Base-by-base conservation (phyloP, 768 basidiomycete genomes). In the Rhodocollybia butyracea region DNA sequence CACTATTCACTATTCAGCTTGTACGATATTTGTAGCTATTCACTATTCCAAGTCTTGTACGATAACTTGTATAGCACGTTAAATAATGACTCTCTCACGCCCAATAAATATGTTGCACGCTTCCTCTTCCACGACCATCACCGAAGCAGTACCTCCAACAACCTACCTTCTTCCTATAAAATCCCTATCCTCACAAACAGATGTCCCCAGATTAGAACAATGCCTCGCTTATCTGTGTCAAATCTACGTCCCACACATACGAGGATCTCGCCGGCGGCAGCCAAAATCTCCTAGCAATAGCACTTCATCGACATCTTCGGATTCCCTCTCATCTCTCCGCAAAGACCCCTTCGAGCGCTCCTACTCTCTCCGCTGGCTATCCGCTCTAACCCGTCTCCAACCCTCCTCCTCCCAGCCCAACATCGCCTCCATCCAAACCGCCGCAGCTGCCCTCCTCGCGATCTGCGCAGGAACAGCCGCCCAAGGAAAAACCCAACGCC, bases 351-450 rank as follows among this genome's bases (percentile, higher is more conserved):
- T 88, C 65, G 92, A 94, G 68, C 79, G 86, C 8, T 66, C 79
- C 1, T 84, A 85, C 51, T 77, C 85, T 0, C 77, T 91, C 3
- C 80, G 78, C 56, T 95, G 92, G 92, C 75, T 94, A 13, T 88
- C 82, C 3, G 72, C 79, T 2, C 76, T 94, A 46, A 70, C 93
- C 27, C 68, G 42, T 17, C 38, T 40, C 19, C 19, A 30, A 12
- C 8, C 40, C 19, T 13, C 17, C n/a, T 51, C 64, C 72, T 45
- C 46, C 24, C 29, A 29, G 15, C 22, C 41, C 11, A 63, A 68
- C 22, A 47, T 60, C 22, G 80, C 83, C 15, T 43, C 41, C 0
- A 63, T 88, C 38, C 55, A 86, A 3, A 73, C 79, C 30, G 71
- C 73, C 24, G 86, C 85, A 1, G 81, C 87, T 2, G 74, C 83